Evolutionary conservation across 805 yeast genomes (phyloP).

Genomic region (Saccharomycopsis olivae): DNA sequence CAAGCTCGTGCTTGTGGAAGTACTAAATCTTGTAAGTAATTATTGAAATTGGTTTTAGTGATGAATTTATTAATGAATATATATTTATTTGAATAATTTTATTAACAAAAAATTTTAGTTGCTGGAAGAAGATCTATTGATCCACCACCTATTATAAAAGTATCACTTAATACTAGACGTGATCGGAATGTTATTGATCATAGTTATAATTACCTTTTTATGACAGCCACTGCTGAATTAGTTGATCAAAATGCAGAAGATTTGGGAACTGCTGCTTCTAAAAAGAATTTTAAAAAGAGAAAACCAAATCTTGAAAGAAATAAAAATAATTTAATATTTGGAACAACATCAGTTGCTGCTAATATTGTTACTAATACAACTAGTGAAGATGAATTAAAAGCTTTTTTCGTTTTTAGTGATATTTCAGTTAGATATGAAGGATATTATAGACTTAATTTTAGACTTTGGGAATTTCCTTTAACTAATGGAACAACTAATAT

Average conservation of each 20-base stretch:
- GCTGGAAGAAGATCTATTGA: slow-evolving; percentile 15
- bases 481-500: not conserved
- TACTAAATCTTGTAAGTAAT: slow-evolving; percentile 22
- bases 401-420: slow-evolving; percentile 16
- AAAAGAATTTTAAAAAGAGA: slow-evolving; percentile 14
- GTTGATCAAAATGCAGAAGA: slow-evolving; percentile 13
- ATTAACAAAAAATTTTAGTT: slow-evolving; percentile 1
- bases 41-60: not conserved
- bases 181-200: slow-evolving; percentile 13
- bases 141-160: slow-evolving; percentile 15
- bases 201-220: slow-evolving; percentile 10
- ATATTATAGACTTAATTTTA: slow-evolving; percentile 10
- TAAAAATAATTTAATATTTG: slow-evolving; percentile 8
- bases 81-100: not conserved
- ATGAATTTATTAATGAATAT: too few species aligned
- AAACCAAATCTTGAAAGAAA: slow-evolving; percentile 15
- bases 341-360: slow-evolving; percentile 15
- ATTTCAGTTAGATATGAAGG: slow-evolving; percentile 16
- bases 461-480: slow-evolving; percentile 10
- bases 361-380: slow-evolving; percentile 1
- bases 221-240: slow-evolving; percentile 16
- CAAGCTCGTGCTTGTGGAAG: slow-evolving; percentile 28
- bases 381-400: slow-evolving; percentile 6
- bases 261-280: slow-evolving; percentile 13
- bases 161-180: not conserved